phyloP scores from a whole-genome alignment of 1,284 basidiomycete species.

The Cutaneotrichosporon spelunceum region DNA sequence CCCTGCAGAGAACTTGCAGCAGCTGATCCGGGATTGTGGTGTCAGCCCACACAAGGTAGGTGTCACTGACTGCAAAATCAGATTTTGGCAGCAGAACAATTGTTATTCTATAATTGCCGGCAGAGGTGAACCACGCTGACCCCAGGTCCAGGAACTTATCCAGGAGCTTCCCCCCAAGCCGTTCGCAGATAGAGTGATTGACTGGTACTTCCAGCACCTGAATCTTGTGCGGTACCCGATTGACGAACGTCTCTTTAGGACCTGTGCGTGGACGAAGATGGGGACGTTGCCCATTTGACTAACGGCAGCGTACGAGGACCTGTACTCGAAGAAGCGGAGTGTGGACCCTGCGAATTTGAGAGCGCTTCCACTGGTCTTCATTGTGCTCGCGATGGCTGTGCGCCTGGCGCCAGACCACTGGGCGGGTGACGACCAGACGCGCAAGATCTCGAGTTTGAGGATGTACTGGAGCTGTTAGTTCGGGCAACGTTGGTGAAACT shows the following conservation, averaged over 20 bases:
- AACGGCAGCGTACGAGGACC: constrained; percentile 63
- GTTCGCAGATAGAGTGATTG: constrained; percentile 62
- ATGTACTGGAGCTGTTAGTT: constrained; percentile 90
- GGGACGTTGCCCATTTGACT: background rate
- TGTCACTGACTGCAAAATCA: background rate
- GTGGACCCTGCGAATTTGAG: constrained; percentile 78
- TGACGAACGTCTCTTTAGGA: constrained; percentile 77
- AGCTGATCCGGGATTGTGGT: constrained; percentile 82
- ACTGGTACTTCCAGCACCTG: constrained; percentile 58
- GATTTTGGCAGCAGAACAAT: background rate
- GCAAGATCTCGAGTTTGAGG: constrained; percentile 72
- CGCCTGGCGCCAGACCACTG: constrained; percentile 79
- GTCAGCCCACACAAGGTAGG: constrained; percentile 71
- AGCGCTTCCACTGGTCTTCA: constrained; percentile 85
- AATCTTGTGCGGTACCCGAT: constrained; percentile 94
- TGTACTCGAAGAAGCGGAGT: constrained; percentile 68
- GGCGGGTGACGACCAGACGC: constrained; percentile 68
- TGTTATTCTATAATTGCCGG: background rate
- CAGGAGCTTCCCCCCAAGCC: constrained; percentile 77
- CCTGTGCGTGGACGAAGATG: constrained; percentile 41
- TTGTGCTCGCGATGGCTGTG: constrained; percentile 85
- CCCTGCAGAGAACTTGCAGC: constrained; percentile 55
- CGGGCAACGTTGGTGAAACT: background rate
- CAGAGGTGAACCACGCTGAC: constrained; percentile 10
- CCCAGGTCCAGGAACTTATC: constrained; percentile 70